phyloP scores from a whole-genome alignment of 2,329 filamentous ascomycete species.

The Penicillium sp. region DNA sequence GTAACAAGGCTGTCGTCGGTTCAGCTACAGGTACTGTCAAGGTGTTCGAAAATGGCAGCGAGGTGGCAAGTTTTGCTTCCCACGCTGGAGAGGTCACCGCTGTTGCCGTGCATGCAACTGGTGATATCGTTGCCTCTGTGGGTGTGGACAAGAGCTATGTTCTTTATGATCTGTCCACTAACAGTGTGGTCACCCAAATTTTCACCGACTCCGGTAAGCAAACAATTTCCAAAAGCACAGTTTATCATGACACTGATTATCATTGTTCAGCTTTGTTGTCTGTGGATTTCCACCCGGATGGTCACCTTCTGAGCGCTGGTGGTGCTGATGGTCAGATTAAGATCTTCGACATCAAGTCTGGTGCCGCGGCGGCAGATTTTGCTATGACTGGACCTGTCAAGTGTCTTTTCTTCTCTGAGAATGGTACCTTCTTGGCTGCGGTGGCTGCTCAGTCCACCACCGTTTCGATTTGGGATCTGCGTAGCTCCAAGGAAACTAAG shows the following conservation, averaged over 20 bases:
- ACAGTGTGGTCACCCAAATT: slow-evolving; percentile 72
- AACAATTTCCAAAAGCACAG: background rate
- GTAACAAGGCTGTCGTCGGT: slow-evolving; percentile 68
- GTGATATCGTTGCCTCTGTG: slow-evolving; percentile 79
- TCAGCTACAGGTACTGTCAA: slow-evolving; percentile 77
- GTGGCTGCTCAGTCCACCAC: slow-evolving; percentile 73
- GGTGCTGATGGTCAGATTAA: slow-evolving; percentile 78
- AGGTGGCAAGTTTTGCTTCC: slow-evolving; percentile 69
- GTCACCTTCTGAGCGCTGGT: slow-evolving; percentile 87
- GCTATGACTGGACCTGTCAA: slow-evolving; percentile 65
- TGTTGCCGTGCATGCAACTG: slow-evolving; percentile 78
- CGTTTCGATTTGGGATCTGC: slow-evolving; percentile 86
- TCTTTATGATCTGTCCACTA: slow-evolving; percentile 74
- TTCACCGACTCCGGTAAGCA: slow-evolving; percentile 75
- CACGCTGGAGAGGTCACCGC: slow-evolving; percentile 81
- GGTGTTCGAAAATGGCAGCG: slow-evolving; percentile 70
- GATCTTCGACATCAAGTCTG: slow-evolving; percentile 82
- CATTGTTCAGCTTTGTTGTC: slow-evolving; percentile 65
- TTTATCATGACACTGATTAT: background rate
- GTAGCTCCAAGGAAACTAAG: slow-evolving; percentile 80
- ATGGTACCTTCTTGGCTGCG: slow-evolving; percentile 92
- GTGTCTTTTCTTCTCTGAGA: slow-evolving; percentile 85
- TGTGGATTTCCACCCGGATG: slow-evolving; percentile 90
- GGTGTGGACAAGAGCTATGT: slow-evolving; percentile 90
- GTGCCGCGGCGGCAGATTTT: slow-evolving; percentile 75